Evolutionary conservation across 139 green algal genomes (phyloP), one percentile per base, ranked within the genome.

Genomic region (Coccomyxa sp.): DNA sequence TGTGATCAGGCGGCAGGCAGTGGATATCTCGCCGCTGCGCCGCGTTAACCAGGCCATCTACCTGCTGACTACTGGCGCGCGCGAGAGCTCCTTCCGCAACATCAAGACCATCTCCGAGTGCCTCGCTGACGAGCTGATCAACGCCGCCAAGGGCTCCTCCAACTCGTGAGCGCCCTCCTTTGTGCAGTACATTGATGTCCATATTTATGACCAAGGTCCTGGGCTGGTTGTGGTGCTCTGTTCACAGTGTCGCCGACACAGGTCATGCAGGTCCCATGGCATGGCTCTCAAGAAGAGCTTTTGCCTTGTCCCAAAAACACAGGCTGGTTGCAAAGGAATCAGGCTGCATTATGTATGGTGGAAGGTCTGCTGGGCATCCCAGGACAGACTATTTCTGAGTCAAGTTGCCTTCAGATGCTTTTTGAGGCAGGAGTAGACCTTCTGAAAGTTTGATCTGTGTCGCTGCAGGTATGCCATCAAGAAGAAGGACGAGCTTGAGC

Each of bases 401-500:
- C 4, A 28, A 25, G 18, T 1, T 71, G 63, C 21, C 63, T 25
- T 25, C 63, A 14, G 18, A 1, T 71, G 21, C 18, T 4, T 28
- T 25, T 11, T 15, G 60, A 14, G 60, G 14, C 60, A 68, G 14
- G 18, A 71, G 63, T 45, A 7, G 10, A 16, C 23, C 7, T 58
- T 28, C 32, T 66, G 16, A 59, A 57, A 32, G 0, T 58, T 18
- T 0, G 0, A 7, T 3, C 0, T 27, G 17, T 83, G 67, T 83
- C 13, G 25, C 14, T 89, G 82, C 93, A 96, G 93, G 82, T 99
- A 99, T 83, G 97, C 97, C 66, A 99, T 99, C 91, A 99, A 99
- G 97, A 99, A 99, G 95, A 99, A 99, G 95, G 89, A 96, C 84
- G 94, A 99, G 92, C 93, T 99, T n/a, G 97, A 99, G 94, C 96